Conservation (phyloP, 2,329 filamentous ascomycete species). For the Ophiocordyceps robertsii region DNA sequence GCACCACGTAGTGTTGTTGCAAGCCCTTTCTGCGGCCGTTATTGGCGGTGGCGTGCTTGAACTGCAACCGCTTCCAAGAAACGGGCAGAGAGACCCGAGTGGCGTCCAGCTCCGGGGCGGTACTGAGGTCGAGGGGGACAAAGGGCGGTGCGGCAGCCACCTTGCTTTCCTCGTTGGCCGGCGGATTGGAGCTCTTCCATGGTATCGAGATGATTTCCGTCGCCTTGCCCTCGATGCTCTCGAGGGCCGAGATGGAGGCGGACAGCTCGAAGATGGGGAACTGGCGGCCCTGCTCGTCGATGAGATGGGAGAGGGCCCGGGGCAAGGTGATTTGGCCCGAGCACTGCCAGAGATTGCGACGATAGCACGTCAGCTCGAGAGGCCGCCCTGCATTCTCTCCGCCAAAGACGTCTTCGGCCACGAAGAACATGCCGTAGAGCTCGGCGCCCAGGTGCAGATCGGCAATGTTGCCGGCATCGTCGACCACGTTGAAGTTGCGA, state of each 20-base stretch:
- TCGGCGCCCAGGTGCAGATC: constrained; percentile 59
- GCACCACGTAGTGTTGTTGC: constrained; percentile 88
- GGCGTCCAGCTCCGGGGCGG: constrained; percentile 60
- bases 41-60: constrained; percentile 92
- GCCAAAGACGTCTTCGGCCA: constrained; percentile 69
- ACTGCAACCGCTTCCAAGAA: constrained; percentile 88
- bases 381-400: constrained; percentile 42
- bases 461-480: constrained; percentile 49
- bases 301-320: constrained; percentile 53
- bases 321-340: constrained; percentile 76
- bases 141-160: constrained; percentile 36
- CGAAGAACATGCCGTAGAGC: constrained; percentile 79
- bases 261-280: constrained; percentile 67
- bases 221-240: constrained; percentile 82
- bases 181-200: constrained; percentile 68
- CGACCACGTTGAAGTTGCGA: constrained; percentile 47
- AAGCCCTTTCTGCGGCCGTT: constrained; percentile 88
- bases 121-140: constrained; percentile 38
- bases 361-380: constrained; percentile 84
- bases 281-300: constrained; percentile 63
- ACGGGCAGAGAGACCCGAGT: constrained; percentile 70
- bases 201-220: constrained; percentile 95
- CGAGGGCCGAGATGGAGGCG: constrained; percentile 70
- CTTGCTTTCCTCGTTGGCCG: constrained; percentile 36
- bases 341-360: constrained; percentile 89